Percentiles rank a stretch among this genome's conserved stretches.
Evolutionary conservation across 129 eudicot genomes (phyloP).

Genomic region (Arctium lappa): DNA sequence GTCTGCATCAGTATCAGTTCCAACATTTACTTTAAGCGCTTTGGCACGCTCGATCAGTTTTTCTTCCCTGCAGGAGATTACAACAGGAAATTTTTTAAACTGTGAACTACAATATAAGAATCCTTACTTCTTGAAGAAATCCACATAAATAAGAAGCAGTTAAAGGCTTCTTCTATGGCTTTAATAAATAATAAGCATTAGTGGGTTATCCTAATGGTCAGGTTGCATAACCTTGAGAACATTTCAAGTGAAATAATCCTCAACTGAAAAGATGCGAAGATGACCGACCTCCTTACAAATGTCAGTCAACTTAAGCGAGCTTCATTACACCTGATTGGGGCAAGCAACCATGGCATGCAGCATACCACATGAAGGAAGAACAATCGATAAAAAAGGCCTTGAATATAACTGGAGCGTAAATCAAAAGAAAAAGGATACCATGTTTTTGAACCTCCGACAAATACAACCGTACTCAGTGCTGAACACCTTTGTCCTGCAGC

Average conservation of each 20-base stretch:
- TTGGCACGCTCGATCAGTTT: constrained; percentile 74
- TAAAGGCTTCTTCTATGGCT: neutral
- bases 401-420: neutral
- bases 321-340: too few species aligned
- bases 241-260: too few species aligned
- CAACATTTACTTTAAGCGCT: constrained; percentile 71
- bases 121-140: neutral
- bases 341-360: too few species aligned
- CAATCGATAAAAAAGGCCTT: neutral
- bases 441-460: constrained; percentile 79
- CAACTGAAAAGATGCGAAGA: too few species aligned
- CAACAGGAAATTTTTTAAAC: neutral
- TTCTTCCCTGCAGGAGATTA: constrained; percentile 62
- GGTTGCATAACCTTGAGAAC: too few species aligned
- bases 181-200: neutral
- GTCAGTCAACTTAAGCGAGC: too few species aligned
- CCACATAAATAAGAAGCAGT: neutral
- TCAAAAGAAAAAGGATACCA: constrained; percentile 43
- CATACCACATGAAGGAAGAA: neutral
- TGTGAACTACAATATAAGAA: neutral
- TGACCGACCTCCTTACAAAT: too few species aligned
- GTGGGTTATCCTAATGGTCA: too few species aligned
- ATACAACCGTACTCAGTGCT: constrained; percentile 73
- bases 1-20: constrained; percentile 87
- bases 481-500: constrained; percentile 95